These are phyloP conservation scores for Catunica adiposa DNA, from an alignment of 2,329 filamentous ascomycete species.

Conservation along the genomic window DNA sequence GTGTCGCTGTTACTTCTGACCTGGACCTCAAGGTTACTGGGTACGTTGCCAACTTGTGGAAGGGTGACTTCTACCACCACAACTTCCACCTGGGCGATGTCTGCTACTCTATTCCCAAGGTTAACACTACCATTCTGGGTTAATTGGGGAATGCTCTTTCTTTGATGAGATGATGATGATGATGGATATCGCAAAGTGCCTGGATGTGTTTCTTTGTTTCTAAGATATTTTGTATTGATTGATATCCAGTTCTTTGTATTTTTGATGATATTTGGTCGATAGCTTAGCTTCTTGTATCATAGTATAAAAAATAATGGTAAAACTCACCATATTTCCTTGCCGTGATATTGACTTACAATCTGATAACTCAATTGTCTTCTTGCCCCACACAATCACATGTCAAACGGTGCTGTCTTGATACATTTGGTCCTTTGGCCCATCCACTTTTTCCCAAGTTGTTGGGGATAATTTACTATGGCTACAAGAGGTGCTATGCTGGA, in stretches of 20 bases:
- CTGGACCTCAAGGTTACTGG: neutral
- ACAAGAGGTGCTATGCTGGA: no score
- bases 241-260: neutral
- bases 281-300: neutral
- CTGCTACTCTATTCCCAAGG: constrained; percentile 1
- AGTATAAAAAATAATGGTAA: neutral
- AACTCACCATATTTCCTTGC: neutral
- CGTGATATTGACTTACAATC: neutral
- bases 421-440: neutral
- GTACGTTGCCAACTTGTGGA: constrained; percentile 1
- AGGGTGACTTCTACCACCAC: neutral
- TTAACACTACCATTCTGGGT: constrained; percentile 4
- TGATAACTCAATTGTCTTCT: neutral
- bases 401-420: neutral
- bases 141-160: neutral
- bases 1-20: neutral
- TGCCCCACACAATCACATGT: neutral
- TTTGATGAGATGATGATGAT: neutral
- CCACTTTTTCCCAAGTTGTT: neutral
- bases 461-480: neutral
- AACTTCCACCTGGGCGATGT: neutral
- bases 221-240: neutral
- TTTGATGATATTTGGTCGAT: neutral
- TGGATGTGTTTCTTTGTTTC: neutral
- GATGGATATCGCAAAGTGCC: neutral